Conservation (phyloP, 106 monocot species). For the Cymbidium sinense region DNA sequence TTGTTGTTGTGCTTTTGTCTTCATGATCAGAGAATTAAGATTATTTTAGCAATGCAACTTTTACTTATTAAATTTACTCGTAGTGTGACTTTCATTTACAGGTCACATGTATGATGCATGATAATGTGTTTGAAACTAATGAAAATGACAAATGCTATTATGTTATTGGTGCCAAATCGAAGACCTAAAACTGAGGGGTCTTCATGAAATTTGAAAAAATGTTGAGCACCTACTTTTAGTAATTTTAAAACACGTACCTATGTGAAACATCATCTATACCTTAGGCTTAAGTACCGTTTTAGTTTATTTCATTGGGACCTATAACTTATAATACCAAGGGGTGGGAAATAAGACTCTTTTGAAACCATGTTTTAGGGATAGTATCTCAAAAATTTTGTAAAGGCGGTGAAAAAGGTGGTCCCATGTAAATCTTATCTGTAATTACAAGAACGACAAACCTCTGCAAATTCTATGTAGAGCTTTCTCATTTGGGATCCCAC, state of each 20-base stretch:
- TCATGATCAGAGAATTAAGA: conserved; percentile 1
- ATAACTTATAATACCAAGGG: neutral
- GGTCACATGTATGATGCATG: too few relatives aligned
- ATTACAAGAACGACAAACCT: neutral
- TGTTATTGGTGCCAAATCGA: too few relatives aligned
- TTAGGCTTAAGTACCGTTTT: too few relatives aligned
- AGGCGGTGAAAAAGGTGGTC: neutral
- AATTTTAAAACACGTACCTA: too few relatives aligned
- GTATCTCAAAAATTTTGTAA: neutral
- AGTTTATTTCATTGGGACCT: too few relatives aligned
- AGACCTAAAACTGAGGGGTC: too few relatives aligned
- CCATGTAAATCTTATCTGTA: neutral
- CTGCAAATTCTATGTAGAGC: neutral
- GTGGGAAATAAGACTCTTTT: neutral
- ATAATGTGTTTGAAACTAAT: too few relatives aligned
- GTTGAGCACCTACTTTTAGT: too few relatives aligned
- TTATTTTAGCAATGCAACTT: neutral
- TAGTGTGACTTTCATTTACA: too few relatives aligned
- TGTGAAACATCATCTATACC: too few relatives aligned
- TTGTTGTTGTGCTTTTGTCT: neutral
- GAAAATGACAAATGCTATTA: too few relatives aligned
- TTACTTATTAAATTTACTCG: neutral
- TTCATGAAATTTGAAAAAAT: too few relatives aligned
- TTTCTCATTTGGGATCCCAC: neutral
- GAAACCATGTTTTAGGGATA: neutral